Conservation (phyloP, 176 grass and related monocot genomes). For the Urochloa ruziziensis region DNA sequence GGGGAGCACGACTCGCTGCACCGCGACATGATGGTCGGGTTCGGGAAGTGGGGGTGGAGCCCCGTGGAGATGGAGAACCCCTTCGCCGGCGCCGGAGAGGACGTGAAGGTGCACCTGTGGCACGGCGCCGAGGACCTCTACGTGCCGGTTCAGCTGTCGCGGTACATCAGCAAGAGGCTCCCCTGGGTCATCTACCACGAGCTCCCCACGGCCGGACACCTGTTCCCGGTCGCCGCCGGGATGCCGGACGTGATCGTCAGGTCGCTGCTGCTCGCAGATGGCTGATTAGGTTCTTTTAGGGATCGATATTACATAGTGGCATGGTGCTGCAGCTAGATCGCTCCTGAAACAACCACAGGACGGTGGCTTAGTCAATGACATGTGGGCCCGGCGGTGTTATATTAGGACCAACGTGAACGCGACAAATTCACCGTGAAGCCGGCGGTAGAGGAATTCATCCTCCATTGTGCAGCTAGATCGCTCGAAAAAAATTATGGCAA, state of each 20-base stretch:
- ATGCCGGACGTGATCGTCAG: slow-evolving; percentile 58
- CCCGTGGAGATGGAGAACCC: slow-evolving; percentile 64
- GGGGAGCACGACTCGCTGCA: slow-evolving; percentile 61
- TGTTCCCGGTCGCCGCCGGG: slow-evolving; percentile 52
- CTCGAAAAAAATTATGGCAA: too few species aligned
- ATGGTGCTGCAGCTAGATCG: not conserved
- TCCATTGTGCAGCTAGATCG: not conserved
- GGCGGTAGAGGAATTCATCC: too few species aligned
- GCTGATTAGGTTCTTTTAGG: not conserved
- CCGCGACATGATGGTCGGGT: slow-evolving; percentile 71
- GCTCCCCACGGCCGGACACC: slow-evolving; percentile 59
- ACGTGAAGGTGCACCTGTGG: slow-evolving; percentile 76
- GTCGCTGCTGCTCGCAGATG: slow-evolving; percentile 51
- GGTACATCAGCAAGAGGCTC: slow-evolving; percentile 57
- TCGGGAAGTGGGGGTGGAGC: slow-evolving; percentile 70
- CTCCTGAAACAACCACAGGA: too few species aligned
- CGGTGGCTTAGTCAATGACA: too few species aligned
- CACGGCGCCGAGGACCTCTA: slow-evolving; percentile 64
- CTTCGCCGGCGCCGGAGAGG: slow-evolving; percentile 35
- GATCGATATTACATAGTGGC: too few species aligned
- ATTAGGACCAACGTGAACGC: too few species aligned
- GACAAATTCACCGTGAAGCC: too few species aligned
- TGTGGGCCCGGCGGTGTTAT: too few species aligned
- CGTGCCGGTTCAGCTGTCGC: slow-evolving; percentile 57
- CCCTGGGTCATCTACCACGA: slow-evolving; percentile 77